Evolutionary conservation across 2,329 filamentous ascomycete species (phyloP).

Genomic region (Botrytis porri): DNA sequence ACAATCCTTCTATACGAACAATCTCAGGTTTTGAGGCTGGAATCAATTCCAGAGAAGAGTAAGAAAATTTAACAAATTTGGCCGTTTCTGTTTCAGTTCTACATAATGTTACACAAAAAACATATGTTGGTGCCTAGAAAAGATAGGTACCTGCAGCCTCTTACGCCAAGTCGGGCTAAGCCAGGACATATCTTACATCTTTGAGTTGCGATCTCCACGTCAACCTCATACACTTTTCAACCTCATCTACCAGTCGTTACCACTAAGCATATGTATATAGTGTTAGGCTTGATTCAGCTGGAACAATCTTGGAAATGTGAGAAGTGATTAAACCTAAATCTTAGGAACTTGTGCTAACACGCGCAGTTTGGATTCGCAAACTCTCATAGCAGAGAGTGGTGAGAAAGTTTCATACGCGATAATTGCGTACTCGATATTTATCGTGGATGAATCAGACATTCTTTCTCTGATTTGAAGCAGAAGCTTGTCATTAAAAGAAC

Average conservation of each 20-base stretch:
- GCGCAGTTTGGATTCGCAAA: background rate
- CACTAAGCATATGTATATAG: background rate
- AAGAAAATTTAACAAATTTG: background rate
- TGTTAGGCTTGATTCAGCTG: background rate
- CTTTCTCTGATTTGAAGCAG: background rate
- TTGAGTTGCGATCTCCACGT: background rate
- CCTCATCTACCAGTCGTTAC: background rate
- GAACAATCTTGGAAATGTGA: background rate
- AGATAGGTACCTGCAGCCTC: background rate
- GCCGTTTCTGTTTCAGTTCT: background rate
- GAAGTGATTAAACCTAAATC: background rate
- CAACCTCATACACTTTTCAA: background rate
- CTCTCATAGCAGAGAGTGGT: background rate
- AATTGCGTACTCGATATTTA: background rate
- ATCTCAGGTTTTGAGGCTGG: background rate
- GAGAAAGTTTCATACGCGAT: background rate
- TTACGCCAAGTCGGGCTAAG: background rate
- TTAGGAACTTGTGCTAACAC: background rate
- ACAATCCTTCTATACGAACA: background rate
- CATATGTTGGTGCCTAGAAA: background rate
- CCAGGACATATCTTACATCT: background rate
- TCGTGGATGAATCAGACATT: background rate
- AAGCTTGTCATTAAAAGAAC: background rate
- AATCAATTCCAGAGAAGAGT: background rate
- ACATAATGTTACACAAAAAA: background rate